phyloP scores from a whole-genome alignment of 345 rosid species.

The Raphanus raphanistrum region DNA sequence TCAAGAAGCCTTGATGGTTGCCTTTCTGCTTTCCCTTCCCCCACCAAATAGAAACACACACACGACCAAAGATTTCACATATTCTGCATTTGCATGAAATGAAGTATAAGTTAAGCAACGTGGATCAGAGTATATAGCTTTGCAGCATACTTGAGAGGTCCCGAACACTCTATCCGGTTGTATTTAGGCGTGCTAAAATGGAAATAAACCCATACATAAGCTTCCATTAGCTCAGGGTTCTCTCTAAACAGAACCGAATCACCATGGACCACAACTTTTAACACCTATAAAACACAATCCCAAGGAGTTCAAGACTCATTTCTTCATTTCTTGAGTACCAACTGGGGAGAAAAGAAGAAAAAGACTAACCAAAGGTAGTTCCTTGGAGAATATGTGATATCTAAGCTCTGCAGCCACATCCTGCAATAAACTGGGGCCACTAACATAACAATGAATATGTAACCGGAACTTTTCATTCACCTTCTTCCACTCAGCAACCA shows the following conservation, averaged over 20 bases:
- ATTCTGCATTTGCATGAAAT: not conserved
- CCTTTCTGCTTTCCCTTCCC: conserved; percentile 55
- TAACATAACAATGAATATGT: conserved; percentile 78
- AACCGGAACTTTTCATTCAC: conserved; percentile 59
- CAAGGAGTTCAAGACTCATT: not conserved
- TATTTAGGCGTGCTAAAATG: conserved; percentile 70
- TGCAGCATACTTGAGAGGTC: conserved; percentile 75
- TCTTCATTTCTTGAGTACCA: not conserved
- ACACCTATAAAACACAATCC: conserved; percentile 48
- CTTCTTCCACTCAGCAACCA: conserved; percentile 92
- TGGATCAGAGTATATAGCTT: conserved; percentile 40
- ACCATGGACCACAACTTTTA: conserved; percentile 74
- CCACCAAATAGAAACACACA: conserved; percentile 6
- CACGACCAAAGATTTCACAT: not conserved
- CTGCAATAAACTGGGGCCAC: conserved; percentile 63
- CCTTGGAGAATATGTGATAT: conserved; percentile 91
- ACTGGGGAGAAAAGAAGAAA: not conserved
- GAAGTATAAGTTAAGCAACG: not conserved
- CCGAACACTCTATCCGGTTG: conserved; percentile 85
- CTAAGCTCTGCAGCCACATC: conserved; percentile 87
- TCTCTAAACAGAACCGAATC: conserved; percentile 70
- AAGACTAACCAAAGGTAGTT: conserved; percentile 75
- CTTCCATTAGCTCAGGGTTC: conserved; percentile 68
- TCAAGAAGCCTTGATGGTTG: conserved; percentile 46
- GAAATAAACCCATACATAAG: conserved; percentile 77